Conservation (phyloP, 2,329 filamentous ascomycete genomes). For the Lecanosticta acicola region DNA sequence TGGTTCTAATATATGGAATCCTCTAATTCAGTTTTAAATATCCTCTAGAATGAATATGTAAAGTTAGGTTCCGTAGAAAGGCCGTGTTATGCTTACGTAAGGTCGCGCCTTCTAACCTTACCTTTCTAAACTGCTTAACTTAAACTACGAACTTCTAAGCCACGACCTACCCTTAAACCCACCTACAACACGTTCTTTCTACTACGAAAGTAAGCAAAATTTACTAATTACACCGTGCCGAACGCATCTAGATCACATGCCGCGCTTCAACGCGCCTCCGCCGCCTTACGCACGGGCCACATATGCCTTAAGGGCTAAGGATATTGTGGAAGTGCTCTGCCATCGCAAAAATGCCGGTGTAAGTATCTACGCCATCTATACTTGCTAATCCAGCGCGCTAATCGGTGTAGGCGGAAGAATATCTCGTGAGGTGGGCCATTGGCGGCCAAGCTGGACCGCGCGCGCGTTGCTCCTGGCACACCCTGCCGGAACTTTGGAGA, state of each 20-base stretch:
- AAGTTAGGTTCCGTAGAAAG: too few relatives aligned
- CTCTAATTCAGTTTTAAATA: too few relatives aligned
- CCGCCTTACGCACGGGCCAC: conserved; percentile 16
- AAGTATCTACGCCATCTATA: conserved; percentile 11
- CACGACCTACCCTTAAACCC: background rate
- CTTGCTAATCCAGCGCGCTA: conserved; percentile 1
- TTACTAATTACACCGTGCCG: background rate
- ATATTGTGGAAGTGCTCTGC: conserved; percentile 26
- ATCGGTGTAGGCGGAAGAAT: conserved; percentile 35
- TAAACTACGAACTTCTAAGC: conserved; percentile 2
- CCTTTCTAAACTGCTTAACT: too few relatives aligned
- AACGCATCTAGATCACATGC: conserved; percentile 3
- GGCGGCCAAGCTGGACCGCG: conserved; percentile 12
- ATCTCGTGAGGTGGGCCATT: conserved; percentile 39
- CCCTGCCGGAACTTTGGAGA: conserved; percentile 34
- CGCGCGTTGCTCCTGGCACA: conserved; percentile 41
- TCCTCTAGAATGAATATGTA: too few relatives aligned
- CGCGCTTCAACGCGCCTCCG: conserved; percentile 4
- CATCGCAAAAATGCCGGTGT: conserved; percentile 26
- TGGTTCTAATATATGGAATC: too few relatives aligned
- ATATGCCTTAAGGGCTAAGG: conserved; percentile 14
- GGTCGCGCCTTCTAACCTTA: background rate
- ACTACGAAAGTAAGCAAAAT: conserved; percentile 2
- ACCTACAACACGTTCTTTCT: background rate
- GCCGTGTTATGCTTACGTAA: background rate